These are phyloP conservation scores for Rubroboletus satanas DNA, from an alignment of 768 basidiomycete genomes.

Conservation along the genomic window DNA sequence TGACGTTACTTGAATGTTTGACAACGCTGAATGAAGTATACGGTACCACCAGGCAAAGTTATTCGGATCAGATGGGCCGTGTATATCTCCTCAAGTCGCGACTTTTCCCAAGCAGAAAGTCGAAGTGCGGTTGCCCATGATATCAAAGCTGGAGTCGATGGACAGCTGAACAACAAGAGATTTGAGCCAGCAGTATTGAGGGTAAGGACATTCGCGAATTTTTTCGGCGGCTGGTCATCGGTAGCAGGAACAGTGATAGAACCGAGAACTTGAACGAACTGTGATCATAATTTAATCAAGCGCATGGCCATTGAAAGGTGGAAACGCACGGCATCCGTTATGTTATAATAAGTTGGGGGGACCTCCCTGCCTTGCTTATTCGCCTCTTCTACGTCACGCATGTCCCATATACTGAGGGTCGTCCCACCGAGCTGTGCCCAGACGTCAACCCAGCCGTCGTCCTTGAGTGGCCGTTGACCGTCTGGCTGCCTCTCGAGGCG, in stretches of 20 bases:
- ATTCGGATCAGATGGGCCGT: conserved; percentile 90
- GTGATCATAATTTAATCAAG: conserved; percentile 7
- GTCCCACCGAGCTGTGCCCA: conserved; percentile 91
- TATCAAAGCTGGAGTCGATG: conserved; percentile 60
- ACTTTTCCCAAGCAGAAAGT: conserved; percentile 91
- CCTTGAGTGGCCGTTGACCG: conserved; percentile 63
- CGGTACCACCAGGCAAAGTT: conserved; percentile 50
- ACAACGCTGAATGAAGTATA: conserved; percentile 21
- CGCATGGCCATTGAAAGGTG: background rate
- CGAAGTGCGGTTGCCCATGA: conserved; percentile 93
- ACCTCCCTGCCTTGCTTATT: conserved; percentile 76
- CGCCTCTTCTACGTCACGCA: conserved; percentile 83
- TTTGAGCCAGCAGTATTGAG: conserved; percentile 95
- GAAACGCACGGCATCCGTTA: conserved; percentile 77
- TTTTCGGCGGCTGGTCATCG: conserved; percentile 45
- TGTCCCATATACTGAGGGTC: conserved; percentile 88
- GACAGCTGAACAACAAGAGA: conserved; percentile 83
- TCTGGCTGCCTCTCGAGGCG: conserved; percentile 74
- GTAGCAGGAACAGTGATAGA: conserved; percentile 64
- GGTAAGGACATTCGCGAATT: conserved; percentile 77
- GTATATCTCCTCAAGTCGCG: conserved; percentile 93
- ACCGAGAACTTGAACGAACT: conserved; percentile 81
- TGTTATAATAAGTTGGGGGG: conserved; percentile 83
- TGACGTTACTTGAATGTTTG: conserved; percentile 17
- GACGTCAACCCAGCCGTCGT: conserved; percentile 79